Base-by-base conservation (phyloP, 176 grass and related monocot genomes). In the Triticum dicoccoides region DNA sequence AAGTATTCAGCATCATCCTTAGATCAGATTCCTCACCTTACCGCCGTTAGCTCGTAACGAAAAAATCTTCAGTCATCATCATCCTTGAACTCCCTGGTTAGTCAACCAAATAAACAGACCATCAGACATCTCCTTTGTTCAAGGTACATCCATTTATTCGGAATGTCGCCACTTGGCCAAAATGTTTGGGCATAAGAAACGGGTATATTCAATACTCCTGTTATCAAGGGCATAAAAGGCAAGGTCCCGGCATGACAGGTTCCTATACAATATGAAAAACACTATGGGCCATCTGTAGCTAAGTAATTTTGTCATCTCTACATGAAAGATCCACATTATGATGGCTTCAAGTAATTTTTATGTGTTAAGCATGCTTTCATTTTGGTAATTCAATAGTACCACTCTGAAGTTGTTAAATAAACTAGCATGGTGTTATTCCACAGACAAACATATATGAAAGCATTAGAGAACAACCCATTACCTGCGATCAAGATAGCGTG, bases 401-500 rank as follows among this genome's bases (percentile, higher is more conserved):
- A 14, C 25, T 20, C 54, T 56, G 33, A 72, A 59, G 66, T 59
- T 83, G 24, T 27, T 73, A 65, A 21, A 27, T 41, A 29, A 37
- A 82, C 13, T 15, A 52, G 7, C 45, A 66, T 51, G 39, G 20
- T 54, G 51, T 42, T 54, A n/a, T 54, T 81, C 65, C 17, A 54
- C 9, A 20, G 8, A 24, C 9, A 58, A 61, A 61, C 44, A 14
- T 7, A 69, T 13, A 82, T 69, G 61, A 29, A 86, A 70, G 72
- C 61, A n/a, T 8, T 14, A 23, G 27, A 72, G 32, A 65, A 69
- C 37, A 82, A 10, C 39, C 25, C 75, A 47, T 59, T 92, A 99
- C 97, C 97, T 99, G 87, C 94, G 97, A 77, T 99, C 97, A 81
- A 99, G 97, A 87, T 96, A 99, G 78, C 97, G 92, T 65, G 97